phyloP scores from a whole-genome alignment of 495 filamentous ascomycete genomes.

The Penicillium simplicissimum region DNA sequence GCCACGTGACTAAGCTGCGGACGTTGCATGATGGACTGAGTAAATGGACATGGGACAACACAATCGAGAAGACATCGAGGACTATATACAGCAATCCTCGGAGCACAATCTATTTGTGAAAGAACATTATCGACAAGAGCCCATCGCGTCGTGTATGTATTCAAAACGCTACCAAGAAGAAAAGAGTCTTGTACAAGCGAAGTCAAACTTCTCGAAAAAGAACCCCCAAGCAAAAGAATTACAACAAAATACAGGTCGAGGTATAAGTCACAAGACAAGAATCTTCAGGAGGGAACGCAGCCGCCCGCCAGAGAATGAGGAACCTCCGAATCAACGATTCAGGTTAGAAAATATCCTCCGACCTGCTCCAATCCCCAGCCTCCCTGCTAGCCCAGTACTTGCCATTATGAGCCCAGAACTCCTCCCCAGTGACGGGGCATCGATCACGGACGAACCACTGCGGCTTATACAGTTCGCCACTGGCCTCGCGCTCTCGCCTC shows the following conservation, averaged over 20 bases:
- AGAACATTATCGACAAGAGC: slow-evolving; percentile 6
- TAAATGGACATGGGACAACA: no score
- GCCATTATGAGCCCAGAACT: slow-evolving; percentile 85
- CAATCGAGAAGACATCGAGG: no score
- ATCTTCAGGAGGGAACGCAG: neutral
- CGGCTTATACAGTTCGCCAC: slow-evolving; percentile 78
- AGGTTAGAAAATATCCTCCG: slow-evolving; percentile 64
- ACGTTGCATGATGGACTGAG: slow-evolving; percentile 1
- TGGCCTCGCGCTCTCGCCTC: slow-evolving; percentile 68
- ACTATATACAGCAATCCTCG: no score
- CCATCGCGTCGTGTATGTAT: slow-evolving; percentile 20
- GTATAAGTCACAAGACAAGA: slow-evolving; percentile 1
- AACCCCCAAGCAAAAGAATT: neutral
- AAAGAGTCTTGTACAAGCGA: slow-evolving; percentile 20
- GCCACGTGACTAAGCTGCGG: slow-evolving; percentile 17
- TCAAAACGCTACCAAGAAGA: slow-evolving; percentile 8
- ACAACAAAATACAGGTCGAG: neutral
- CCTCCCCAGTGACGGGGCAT: slow-evolving; percentile 81
- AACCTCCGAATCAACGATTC: neutral
- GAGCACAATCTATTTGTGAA: no score
- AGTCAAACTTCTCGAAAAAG: slow-evolving; percentile 5
- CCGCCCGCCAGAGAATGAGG: neutral
- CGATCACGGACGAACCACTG: slow-evolving; percentile 77
- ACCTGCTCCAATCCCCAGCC: slow-evolving; percentile 51
- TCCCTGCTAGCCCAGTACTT: slow-evolving; percentile 76